Percentiles rank a stretch among this genome's conserved stretches.
Conservation (phyloP, 352 stramenopile genomes). For the Halophytophthora batemanensis region DNA sequence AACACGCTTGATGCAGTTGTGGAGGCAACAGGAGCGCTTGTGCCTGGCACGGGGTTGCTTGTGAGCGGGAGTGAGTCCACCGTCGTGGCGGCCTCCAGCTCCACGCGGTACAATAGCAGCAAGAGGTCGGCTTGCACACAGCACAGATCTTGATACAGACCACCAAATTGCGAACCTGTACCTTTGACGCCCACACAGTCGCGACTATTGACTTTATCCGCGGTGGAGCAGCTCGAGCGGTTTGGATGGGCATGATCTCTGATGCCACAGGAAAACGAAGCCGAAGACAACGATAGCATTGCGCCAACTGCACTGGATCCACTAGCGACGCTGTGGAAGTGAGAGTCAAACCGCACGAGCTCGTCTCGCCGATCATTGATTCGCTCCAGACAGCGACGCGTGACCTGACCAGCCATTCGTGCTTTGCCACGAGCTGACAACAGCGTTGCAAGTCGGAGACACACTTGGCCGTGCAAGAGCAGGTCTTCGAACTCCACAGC, state of each 20-base stretch:
- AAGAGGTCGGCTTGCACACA: conserved; percentile 55
- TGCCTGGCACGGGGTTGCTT: conserved; percentile 2
- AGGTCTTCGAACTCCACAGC: conserved; percentile 48
- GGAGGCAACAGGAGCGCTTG: neutral
- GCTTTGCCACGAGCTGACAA: conserved; percentile 26
- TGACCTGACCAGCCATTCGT: conserved; percentile 30
- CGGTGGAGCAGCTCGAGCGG: conserved; percentile 10
- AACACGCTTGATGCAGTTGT: conserved; percentile 4
- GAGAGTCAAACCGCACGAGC: conserved; percentile 27
- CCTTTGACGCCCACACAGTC: conserved; percentile 42
- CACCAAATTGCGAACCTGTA: conserved; percentile 54
- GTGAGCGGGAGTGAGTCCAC: conserved; percentile 25
- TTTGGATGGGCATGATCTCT: conserved; percentile 1
- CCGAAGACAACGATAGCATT: conserved; percentile 8
- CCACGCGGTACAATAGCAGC: conserved; percentile 48
- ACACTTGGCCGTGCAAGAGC: conserved; percentile 43
- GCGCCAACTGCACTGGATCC: neutral
- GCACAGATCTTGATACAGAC: conserved; percentile 47
- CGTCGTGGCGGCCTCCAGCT: conserved; percentile 44
- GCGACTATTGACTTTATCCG: conserved; percentile 11
- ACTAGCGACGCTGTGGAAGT: conserved; percentile 23
- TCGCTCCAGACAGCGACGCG: conserved; percentile 31
- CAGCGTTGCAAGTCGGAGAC: conserved; percentile 35
- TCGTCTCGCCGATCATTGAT: conserved; percentile 40
- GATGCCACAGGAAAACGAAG: conserved; percentile 41